Evolutionary conservation across 495 filamentous ascomycete species (phyloP).

Genomic region (Annulohypoxylon stygium): DNA sequence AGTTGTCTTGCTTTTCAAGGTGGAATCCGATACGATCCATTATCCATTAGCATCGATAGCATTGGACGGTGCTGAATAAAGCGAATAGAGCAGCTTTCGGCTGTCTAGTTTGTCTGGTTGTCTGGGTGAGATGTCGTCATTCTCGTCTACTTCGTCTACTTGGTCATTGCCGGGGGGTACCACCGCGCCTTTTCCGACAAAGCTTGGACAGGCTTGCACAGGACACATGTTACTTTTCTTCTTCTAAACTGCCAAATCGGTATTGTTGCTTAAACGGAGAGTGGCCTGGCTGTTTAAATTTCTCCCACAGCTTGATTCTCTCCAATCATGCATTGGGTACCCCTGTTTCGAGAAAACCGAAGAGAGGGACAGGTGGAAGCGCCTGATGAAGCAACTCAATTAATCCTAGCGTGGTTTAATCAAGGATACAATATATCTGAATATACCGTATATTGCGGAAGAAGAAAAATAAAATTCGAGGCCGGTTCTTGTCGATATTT

Average conservation of each 20-base stretch:
- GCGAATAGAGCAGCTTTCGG: background rate
- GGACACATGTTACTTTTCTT: conserved; percentile 35
- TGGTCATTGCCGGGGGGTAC: conserved; percentile 35
- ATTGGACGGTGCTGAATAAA: conserved; percentile 6
- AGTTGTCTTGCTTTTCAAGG: conserved; percentile 20
- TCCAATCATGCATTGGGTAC: conserved; percentile 35
- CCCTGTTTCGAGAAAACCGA: conserved; percentile 40
- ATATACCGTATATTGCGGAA: conserved; percentile 33
- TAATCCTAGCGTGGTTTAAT: conserved; percentile 34
- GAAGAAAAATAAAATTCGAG: background rate
- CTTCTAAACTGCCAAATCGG: conserved; percentile 30
- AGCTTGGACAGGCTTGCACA: conserved; percentile 29
- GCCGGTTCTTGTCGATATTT: background rate
- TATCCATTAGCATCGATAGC: conserved; percentile 7
- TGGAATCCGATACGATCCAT: conserved; percentile 36
- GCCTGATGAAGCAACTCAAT: conserved; percentile 44
- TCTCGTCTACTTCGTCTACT: conserved; percentile 39
- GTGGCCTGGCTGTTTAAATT: conserved; percentile 24
- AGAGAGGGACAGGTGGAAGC: conserved; percentile 39
- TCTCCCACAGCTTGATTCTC: conserved; percentile 28
- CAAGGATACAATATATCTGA: conserved; percentile 39
- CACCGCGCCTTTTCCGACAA: conserved; percentile 38
- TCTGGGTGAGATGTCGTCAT: conserved; percentile 46
- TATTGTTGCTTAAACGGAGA: conserved; percentile 22
- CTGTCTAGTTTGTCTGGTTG: conserved; percentile 4